Percentiles rank a stretch among this genome's conserved stretches.
Conservation (phyloP, 2,329 filamentous ascomycete genomes). For the Pseudofabraea citricarpa region DNA sequence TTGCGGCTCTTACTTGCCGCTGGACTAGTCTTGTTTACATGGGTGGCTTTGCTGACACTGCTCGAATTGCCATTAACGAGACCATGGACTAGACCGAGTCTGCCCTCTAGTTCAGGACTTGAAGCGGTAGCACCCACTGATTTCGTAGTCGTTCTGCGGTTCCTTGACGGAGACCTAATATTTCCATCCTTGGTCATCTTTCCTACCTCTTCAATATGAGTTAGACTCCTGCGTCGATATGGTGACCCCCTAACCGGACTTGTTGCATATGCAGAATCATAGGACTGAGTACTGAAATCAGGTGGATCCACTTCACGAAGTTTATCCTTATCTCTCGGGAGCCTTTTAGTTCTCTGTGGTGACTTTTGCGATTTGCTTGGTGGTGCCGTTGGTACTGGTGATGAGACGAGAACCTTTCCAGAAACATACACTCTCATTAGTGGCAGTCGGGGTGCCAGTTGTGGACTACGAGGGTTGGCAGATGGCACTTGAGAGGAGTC, state of each 20-base stretch:
- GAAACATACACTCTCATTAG: not conserved
- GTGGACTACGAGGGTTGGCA: not conserved
- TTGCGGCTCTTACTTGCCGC: no score
- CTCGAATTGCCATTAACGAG: no score
- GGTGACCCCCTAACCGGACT: not conserved
- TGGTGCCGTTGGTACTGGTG: no score
- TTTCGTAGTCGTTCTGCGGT: no score
- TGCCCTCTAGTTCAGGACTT: no score
- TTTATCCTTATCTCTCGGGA: not conserved
- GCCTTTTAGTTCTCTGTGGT: not conserved
- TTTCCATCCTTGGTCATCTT: no score
- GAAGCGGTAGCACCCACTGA: no score
- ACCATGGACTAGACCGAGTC: no score
- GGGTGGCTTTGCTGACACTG: no score
- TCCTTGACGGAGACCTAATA: no score
- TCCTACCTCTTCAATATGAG: no score
- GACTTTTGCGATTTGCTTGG: not conserved
- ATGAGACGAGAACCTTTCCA: not conserved
- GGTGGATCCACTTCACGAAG: slow-evolving; percentile 2
- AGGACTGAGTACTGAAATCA: slow-evolving; percentile 17
- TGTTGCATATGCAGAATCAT: slow-evolving; percentile 14
- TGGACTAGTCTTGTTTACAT: no score
- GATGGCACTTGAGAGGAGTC: not conserved
- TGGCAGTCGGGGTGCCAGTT: not conserved
- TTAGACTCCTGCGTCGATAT: not conserved